Conservation (phyloP, 164 flowering plant genomes). For the Vitis cinerea region DNA sequence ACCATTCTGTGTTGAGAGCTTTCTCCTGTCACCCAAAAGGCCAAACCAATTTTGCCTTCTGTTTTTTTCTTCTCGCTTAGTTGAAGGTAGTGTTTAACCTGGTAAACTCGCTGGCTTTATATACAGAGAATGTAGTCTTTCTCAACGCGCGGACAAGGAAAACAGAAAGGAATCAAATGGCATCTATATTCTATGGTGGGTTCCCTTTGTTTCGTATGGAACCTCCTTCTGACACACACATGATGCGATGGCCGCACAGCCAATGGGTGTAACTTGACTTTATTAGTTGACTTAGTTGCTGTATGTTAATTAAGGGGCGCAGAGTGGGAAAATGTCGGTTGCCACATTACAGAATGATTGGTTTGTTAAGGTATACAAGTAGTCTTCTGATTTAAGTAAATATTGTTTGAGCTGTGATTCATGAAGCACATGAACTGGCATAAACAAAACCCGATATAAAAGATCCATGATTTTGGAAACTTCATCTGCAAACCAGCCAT, state of each 20-base stretch:
- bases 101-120: background rate
- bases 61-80: too few species aligned
- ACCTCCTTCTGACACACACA: background rate
- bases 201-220: background rate
- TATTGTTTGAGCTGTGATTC: too few species aligned
- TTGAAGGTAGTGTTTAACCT: too few species aligned
- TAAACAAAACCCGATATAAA: too few species aligned
- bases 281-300: background rate
- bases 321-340: background rate
- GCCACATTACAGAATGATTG: background rate
- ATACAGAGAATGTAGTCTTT: background rate
- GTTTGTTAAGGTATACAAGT: background rate
- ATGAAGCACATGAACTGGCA: too few species aligned
- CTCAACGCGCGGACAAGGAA: background rate
- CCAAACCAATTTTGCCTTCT: background rate
- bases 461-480: too few species aligned
- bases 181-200: background rate
- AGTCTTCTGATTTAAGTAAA: too few species aligned
- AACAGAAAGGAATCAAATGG: slow-evolving; percentile 4
- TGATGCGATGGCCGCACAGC: background rate
- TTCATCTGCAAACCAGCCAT: too few species aligned
- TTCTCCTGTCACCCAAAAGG: slow-evolving; percentile 1
- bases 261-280: background rate
- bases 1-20: slow-evolving; percentile 2
- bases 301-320: background rate